Evolutionary conservation across 2,329 filamentous ascomycete genomes (phyloP), one percentile per base, ranked within the genome.

Genomic region (Calonectria naviculata): DNA sequence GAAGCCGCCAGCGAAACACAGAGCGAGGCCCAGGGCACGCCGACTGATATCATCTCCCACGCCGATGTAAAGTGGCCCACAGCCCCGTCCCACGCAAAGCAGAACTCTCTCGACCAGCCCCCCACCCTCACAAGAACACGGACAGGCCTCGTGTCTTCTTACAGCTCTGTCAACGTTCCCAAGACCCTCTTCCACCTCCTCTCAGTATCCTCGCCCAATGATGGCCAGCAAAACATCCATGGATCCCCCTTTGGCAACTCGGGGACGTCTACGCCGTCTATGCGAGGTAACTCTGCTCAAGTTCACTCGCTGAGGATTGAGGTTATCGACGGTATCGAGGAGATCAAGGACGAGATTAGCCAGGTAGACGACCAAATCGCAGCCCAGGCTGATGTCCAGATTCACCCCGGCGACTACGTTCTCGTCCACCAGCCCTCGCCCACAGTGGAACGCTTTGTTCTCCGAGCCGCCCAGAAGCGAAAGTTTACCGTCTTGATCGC

Each of bases 291-390:
- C 74, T 82, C 83, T 19, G 84, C 86, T 54, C 87, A 87, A 71
- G 82, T 86, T 65, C 89, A 93, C 71, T 93, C 97, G 73, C 87
- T 98, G 70, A 93, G 95, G 71, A 94, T 94, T 17, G 97, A 98
- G 83, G 93, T 98, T 29, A 92, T 98, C 75, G 94, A 97, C 78
- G 97, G 95, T 47, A 98, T 99, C 78, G 92, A 95, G 78, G 97
- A 99, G 82, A 95, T 99, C 71, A 94, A 97, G 82, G 97, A 99
- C 80, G 97, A 99, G 84, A 92, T 99, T 68, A 93, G 93, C 75
- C 93, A 96, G 80, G 95, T 95, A 9, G 97, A 98, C 80, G 95
- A 97, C 79, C 95, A 98, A 83, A 97, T 99, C 77, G 94, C 96
- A 2, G 91, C 92, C 26, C 93, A 95, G 74, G 94, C 95, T 3